These are phyloP conservation scores for Pyrus bretschneideri DNA, from an alignment of 306 rosid species.

Conservation along the genomic window DNA sequence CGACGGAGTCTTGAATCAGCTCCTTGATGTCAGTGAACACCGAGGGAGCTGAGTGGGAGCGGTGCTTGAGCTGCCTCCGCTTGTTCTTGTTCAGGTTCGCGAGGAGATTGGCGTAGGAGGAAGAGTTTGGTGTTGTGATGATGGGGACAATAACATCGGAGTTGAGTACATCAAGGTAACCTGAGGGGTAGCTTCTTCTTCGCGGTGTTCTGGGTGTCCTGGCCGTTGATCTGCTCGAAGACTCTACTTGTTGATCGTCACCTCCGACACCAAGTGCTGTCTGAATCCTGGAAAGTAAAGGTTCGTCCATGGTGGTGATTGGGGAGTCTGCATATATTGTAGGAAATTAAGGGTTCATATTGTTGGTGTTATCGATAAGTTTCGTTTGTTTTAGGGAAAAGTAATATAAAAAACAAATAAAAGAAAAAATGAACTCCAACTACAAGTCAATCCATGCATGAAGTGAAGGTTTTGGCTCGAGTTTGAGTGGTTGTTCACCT, in stretches of 20 bases:
- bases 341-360: background rate
- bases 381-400: background rate
- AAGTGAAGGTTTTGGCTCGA: background rate
- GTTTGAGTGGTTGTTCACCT: background rate
- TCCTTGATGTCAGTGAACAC: slow-evolving; percentile 22
- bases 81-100: slow-evolving; percentile 33
- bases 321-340: background rate
- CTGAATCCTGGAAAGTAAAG: slow-evolving; percentile 24
- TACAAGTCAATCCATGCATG: slow-evolving; percentile 3
- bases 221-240: background rate
- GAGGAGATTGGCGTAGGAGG: slow-evolving; percentile 35
- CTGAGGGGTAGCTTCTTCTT: slow-evolving; percentile 14
- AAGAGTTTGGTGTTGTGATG: slow-evolving; percentile 18
- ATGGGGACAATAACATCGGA: slow-evolving; percentile 33
- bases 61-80: slow-evolving; percentile 25
- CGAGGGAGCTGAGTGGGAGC: slow-evolving; percentile 57
- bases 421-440: background rate
- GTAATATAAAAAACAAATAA: too few species aligned
- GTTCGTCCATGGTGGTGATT: slow-evolving; percentile 33
- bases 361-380: background rate
- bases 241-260: slow-evolving; percentile 2
- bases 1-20: slow-evolving; percentile 20
- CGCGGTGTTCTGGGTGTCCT: slow-evolving; percentile 27
- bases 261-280: slow-evolving; percentile 1
- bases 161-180: slow-evolving; percentile 29